These are phyloP conservation scores for Citrullus amarus DNA, from an alignment of 306 rosid species.

Conservation along the genomic window DNA sequence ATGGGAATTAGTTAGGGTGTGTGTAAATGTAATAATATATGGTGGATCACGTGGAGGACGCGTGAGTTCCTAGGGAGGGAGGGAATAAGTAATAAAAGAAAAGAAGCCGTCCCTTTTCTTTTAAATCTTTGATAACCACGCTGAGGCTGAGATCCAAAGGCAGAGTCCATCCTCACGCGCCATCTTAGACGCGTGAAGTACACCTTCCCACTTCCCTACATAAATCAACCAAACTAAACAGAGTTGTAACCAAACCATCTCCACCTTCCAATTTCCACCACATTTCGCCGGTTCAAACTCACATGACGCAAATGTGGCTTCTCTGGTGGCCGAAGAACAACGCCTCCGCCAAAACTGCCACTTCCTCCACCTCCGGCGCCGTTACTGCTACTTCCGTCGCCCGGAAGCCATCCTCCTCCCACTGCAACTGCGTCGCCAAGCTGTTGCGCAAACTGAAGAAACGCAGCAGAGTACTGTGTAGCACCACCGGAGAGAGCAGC, in stretches of 20 bases:
- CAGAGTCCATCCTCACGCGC: background rate
- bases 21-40: background rate
- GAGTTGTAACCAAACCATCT: background rate
- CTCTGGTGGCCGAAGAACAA: constrained; percentile 29
- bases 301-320: constrained; percentile 32
- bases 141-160: background rate
- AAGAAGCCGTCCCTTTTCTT: background rate
- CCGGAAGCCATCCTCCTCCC: background rate
- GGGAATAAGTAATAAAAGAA: background rate
- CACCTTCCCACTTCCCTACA: background rate
- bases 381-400: background rate
- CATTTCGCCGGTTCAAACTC: background rate
- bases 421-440: constrained; percentile 18
- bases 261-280: background rate
- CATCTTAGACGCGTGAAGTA: background rate
- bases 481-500: constrained; percentile 17
- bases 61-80: background rate
- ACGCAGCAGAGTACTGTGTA: constrained; percentile 11
- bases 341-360: constrained; percentile 7
- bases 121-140: background rate
- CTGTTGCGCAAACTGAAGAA: constrained; percentile 52
- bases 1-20: background rate
- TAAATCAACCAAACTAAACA: background rate
- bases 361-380: background rate
- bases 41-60: constrained; percentile 6